Percentiles rank a stretch among this genome's conserved stretches.
Evolutionary conservation across 805 yeast species (phyloP).

Genomic region (Millerago galiae): DNA sequence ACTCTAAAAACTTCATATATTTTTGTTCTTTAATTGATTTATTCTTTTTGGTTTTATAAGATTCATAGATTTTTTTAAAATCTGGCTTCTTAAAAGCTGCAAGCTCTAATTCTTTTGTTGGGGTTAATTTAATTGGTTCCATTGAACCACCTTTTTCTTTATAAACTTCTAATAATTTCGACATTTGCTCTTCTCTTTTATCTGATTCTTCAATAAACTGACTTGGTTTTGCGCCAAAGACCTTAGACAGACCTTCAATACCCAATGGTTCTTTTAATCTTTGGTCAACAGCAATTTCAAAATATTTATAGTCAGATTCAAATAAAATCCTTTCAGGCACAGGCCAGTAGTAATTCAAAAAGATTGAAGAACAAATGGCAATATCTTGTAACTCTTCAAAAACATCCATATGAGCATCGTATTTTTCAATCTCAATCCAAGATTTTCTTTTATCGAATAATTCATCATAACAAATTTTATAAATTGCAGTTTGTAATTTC

Average conservation of each 20-base stretch:
- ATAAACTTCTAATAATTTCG: constrained; percentile 7
- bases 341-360: constrained; percentile 22
- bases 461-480: constrained; percentile 18
- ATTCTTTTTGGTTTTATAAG: constrained; percentile 9
- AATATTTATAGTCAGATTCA: constrained; percentile 22
- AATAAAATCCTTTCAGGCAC: constrained; percentile 24
- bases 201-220: neutral
- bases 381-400: constrained; percentile 23
- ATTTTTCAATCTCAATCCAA: constrained; percentile 21
- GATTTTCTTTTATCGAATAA: constrained; percentile 16
- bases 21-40: constrained; percentile 20
- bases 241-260: constrained; percentile 13
- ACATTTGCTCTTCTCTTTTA: constrained; percentile 9
- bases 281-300: constrained; percentile 16
- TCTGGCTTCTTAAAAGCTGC: constrained; percentile 16
- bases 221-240: constrained; percentile 6
- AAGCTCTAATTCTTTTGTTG: constrained; percentile 8
- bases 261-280: constrained; percentile 18
- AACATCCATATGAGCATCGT: constrained; percentile 9
- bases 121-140: constrained; percentile 9
- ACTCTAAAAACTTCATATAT: constrained; percentile 20
- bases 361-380: constrained; percentile 25
- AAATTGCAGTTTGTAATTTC: constrained; percentile 5
- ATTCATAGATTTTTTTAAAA: constrained; percentile 10
- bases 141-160: constrained; percentile 3